These are phyloP conservation scores for Suhomyces bolitotheri DNA, from an alignment of 1,139 yeast species.

Conservation along the genomic window DNA sequence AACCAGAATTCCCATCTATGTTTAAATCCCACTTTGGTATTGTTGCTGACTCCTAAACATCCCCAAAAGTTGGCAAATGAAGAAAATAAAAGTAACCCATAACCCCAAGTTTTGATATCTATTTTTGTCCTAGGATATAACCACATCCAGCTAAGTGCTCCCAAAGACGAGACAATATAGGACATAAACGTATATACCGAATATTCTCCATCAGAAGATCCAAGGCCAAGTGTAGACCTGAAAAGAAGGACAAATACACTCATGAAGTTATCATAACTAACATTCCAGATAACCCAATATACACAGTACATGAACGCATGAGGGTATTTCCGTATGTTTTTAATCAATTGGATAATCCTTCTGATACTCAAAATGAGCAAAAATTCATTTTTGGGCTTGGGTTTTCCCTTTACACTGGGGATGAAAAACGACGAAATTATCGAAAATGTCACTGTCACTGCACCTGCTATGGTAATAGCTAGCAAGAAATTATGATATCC, in stretches of 20 bases:
- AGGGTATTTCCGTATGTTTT: conserved; percentile 32
- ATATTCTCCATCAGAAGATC: conserved; percentile 41
- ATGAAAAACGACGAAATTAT: conserved; percentile 29
- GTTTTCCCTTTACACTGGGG: conserved; percentile 35
- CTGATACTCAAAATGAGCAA: conserved; percentile 28
- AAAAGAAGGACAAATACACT: conserved; percentile 41
- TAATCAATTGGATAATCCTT: conserved; percentile 27
- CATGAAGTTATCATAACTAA: conserved; percentile 38
- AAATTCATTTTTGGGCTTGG: conserved; percentile 26
- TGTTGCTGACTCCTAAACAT: conserved; percentile 35
- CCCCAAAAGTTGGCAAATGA: conserved; percentile 46
- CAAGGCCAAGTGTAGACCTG: conserved; percentile 44
- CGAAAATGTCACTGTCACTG: conserved; percentile 33
- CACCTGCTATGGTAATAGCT: conserved; percentile 46
- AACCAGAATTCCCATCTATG: conserved; percentile 49
- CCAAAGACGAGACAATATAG: conserved; percentile 35
- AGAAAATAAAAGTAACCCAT: conserved; percentile 31
- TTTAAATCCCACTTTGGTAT: conserved; percentile 38
- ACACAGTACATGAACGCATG: conserved; percentile 41
- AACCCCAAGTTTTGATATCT: conserved; percentile 38
- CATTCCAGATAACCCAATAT: conserved; percentile 50
- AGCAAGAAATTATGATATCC: conserved; percentile 40
- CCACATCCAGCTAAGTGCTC: conserved; percentile 43
- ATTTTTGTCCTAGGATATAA: conserved; percentile 29
- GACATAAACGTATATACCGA: conserved; percentile 44